Conservation (phyloP, 345 rosid genomes). For the Gossypium bickii region DNA sequence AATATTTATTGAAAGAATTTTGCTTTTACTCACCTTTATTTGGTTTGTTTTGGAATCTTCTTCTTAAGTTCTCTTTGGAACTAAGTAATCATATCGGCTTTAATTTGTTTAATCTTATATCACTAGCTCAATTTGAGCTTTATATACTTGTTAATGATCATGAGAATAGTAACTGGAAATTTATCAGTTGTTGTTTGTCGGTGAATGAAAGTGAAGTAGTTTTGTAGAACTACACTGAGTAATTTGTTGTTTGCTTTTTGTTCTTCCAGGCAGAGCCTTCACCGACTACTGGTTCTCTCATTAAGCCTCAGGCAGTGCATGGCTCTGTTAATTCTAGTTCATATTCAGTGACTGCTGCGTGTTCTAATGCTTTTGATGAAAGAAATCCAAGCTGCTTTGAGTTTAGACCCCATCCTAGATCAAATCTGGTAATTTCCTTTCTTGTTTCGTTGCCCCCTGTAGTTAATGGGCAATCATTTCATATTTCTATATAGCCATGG, state of each 20-base stretch:
- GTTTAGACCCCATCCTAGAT: slow-evolving; percentile 61
- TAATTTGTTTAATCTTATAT: slow-evolving; percentile 17
- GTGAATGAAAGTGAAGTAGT: slow-evolving; percentile 2
- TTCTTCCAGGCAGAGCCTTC: slow-evolving; percentile 85
- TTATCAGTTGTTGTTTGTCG: neutral
- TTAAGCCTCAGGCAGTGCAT: slow-evolving; percentile 49
- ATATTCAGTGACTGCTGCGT: slow-evolving; percentile 32
- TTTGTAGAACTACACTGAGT: slow-evolving; percentile 2
- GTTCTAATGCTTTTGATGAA: slow-evolving; percentile 40
- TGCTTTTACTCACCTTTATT: slow-evolving; percentile 6
- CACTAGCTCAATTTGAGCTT: slow-evolving; percentile 12
- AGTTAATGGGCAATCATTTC: neutral
- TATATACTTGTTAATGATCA: slow-evolving; percentile 16
- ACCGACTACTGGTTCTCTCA: slow-evolving; percentile 86
- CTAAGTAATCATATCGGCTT: slow-evolving; percentile 1
- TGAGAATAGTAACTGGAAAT: slow-evolving; percentile 15
- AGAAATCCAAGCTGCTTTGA: slow-evolving; percentile 56
- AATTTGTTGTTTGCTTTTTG: slow-evolving; percentile 22
- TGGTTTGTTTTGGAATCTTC: slow-evolving; percentile 15
- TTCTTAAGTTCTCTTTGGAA: slow-evolving; percentile 6
- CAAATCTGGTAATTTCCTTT: slow-evolving; percentile 56
- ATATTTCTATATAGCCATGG: neutral
- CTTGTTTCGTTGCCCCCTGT: neutral
- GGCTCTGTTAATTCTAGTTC: slow-evolving; percentile 34
- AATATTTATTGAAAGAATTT: neutral